Base-by-base conservation (phyloP, 2,329 filamentous ascomycete genomes). In the Juglanconis oblonga region DNA sequence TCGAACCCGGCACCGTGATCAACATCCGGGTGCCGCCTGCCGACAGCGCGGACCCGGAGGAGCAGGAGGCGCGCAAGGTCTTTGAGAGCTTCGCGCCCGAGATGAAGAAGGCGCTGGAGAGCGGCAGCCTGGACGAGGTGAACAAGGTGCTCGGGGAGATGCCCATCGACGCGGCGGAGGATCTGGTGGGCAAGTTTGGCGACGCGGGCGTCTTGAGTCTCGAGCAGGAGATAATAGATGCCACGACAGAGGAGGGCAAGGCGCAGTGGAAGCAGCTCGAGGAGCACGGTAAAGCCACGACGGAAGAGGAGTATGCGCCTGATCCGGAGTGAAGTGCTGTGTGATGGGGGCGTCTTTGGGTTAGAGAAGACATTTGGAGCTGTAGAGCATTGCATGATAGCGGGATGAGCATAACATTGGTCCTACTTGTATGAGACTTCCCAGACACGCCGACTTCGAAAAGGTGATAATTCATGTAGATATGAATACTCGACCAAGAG, bases 141-240 rank as follows among this genome's bases (percentile, higher is more conserved):
- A 96, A 96, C 71, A 89, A 91, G 72, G 91, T 94, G 10, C 77
- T 96, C 32, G 91, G 89, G 3, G 90, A 89, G 73, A 91, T 96
- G 91, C 88, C 85, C 61, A 89, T 95, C 0, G 85, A 88, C 53
- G 90, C 94, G 68, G 91, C 91, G 0, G 92, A 96, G 74, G 88
- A 90, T 65, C 76, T 96, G 48, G 91, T 96, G 14, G 89, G 86
- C 67, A 84, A 90, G 71, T 74, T 96, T 55, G 84, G 90, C 17
- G 82, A 93, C 73, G 92, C 92, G 14, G 91, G 91, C 42, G 94
- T 97, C 80, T 76, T 99, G 66, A 97, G 91, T 72, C 74, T 99
- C 54, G 92, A 98, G 73, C 88, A 97, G 70, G 88, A 96, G 53
- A 92, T 99, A 55, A 96, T 99, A 67, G 95, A 99, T 76, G 91